Percentiles rank a stretch among this genome's conserved stretches.
Conservation (phyloP, 2,329 filamentous ascomycete species). For the Colletotrichum agaves region DNA sequence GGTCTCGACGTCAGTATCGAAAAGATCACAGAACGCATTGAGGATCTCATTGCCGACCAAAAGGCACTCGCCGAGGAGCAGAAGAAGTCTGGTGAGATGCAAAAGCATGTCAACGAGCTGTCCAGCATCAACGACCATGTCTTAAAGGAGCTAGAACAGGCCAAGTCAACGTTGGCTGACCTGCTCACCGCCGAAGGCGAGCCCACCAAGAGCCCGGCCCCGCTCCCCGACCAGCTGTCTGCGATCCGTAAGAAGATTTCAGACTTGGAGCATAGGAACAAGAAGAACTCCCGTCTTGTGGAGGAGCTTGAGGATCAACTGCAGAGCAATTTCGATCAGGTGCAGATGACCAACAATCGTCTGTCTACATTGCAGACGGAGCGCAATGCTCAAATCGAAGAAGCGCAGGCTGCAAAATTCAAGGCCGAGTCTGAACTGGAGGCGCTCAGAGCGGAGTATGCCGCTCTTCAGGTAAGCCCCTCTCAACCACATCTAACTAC, state of each 20-base stretch:
- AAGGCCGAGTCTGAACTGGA: conserved; percentile 77
- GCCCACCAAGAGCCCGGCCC: conserved; percentile 55
- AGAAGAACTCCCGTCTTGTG: conserved; percentile 91
- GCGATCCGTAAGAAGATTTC: conserved; percentile 74
- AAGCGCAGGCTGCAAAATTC: conserved; percentile 73
- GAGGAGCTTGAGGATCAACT: conserved; percentile 98
- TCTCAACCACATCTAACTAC: not conserved
- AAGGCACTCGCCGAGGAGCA: conserved; percentile 69
- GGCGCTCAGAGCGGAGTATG: conserved; percentile 74
- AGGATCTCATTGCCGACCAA: conserved; percentile 66
- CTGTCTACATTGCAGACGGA: conserved; percentile 84
- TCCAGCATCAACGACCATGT: conserved; percentile 68
- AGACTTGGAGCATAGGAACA: conserved; percentile 75
- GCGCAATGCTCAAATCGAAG: conserved; percentile 79
- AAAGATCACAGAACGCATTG: conserved; percentile 71
- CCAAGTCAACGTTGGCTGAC: conserved; percentile 64
- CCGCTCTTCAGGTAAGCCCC: conserved; percentile 77
- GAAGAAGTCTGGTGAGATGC: conserved; percentile 66
- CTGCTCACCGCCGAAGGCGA: conserved; percentile 64
- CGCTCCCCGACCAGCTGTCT: conserved; percentile 65
- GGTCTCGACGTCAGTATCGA: conserved; percentile 74
- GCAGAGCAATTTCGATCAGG: conserved; percentile 93
- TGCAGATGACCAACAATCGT: conserved; percentile 85
- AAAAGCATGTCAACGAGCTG: conserved; percentile 65
- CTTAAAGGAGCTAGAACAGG: conserved; percentile 70